Evolutionary conservation across 768 basidiomycete species (phyloP).

Genomic region (Phanerochaete sordida): DNA sequence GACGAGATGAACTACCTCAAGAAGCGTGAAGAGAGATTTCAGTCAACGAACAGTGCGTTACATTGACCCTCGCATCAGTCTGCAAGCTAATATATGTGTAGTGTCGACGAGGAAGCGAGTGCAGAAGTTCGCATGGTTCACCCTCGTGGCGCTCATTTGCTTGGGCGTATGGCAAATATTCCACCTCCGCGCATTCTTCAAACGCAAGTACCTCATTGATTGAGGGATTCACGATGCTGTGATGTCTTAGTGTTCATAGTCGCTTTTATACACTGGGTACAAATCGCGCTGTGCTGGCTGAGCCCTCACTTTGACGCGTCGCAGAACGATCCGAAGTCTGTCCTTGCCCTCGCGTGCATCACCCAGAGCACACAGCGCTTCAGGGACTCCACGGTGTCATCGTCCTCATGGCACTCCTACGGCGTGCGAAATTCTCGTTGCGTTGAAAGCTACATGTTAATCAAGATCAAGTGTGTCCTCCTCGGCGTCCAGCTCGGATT

Average conservation of each 20-base stretch:
- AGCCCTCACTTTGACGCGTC: too few relatives aligned
- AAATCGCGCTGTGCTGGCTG: background rate
- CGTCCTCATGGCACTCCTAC: too few relatives aligned
- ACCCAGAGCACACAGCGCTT: too few relatives aligned
- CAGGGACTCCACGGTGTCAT: too few relatives aligned
- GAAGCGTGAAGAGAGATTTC: constrained; percentile 83
- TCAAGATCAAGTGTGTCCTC: too few relatives aligned
- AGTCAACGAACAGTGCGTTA: constrained; percentile 82
- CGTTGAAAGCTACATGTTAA: too few relatives aligned
- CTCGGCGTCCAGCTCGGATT: too few relatives aligned
- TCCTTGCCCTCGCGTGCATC: too few relatives aligned
- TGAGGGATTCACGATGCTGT: constrained; percentile 4
- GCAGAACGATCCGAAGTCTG: too few relatives aligned
- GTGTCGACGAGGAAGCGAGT: constrained; percentile 92
- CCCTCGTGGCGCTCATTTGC: constrained; percentile 69
- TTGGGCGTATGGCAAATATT: constrained; percentile 94
- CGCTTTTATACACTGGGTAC: background rate
- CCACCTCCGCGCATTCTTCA: constrained; percentile 94
- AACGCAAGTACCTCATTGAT: constrained; percentile 91
- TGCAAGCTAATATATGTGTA: constrained; percentile 27
- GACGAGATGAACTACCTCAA: constrained; percentile 94
- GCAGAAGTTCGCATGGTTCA: constrained; percentile 90
- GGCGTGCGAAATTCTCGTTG: too few relatives aligned
- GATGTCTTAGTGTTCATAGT: background rate
- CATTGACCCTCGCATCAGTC: background rate